Evolutionary conservation across 768 basidiomycete species (phyloP), one percentile per base, ranked within the genome.

Genomic region (Rhizopogon vesiculosus): DNA sequence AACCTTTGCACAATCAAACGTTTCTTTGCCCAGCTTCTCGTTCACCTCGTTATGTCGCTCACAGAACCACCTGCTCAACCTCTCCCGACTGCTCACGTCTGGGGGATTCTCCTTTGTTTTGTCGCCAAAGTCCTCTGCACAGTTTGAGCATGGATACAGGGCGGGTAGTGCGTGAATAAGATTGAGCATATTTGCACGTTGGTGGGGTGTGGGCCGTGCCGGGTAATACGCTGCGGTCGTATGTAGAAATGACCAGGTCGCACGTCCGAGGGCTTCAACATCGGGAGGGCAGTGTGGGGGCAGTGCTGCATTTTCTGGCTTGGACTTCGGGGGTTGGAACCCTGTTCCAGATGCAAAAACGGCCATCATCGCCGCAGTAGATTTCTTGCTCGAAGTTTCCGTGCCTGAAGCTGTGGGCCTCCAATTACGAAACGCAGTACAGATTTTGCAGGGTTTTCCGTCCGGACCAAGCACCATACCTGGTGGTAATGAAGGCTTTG

Each of bases 221-320:
- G 96, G 94, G 72, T 94, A 98, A 72, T 98, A 97, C 19, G 96
- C 93, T 0, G 94, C 95, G 5, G 96, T 88, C 8, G 93, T 87
- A 66, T 98, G 96, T 33, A 98, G 78, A 80, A 98, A 98, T 15
- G 93, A 88, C 96, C 96, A 98, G 1, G 96, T 96, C 44, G 95
- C 89, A 48, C 85, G 84, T 2, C 96, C 96, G 48, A 98, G 86
- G 56, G 84, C 78, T 66, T 94, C 92, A 44, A 87, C 86, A 70
- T 98, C 95, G 0, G 94, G 86, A 12, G 96, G 96, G 66, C 96
- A 98, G 54, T 89, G 77, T 5, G 75, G 72, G 1, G 82, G 81
- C 19, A 78, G 83, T 16, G 69, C 69, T 25, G 74, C 69, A 5
- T 69, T 59, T 3, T 67, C 64, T 18, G 69, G 42, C 10, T 68